Percentiles rank a stretch among this genome's conserved stretches.
Evolutionary conservation across 2,329 filamentous ascomycete species (phyloP).

Genomic region (Elsinoe perseae): DNA sequence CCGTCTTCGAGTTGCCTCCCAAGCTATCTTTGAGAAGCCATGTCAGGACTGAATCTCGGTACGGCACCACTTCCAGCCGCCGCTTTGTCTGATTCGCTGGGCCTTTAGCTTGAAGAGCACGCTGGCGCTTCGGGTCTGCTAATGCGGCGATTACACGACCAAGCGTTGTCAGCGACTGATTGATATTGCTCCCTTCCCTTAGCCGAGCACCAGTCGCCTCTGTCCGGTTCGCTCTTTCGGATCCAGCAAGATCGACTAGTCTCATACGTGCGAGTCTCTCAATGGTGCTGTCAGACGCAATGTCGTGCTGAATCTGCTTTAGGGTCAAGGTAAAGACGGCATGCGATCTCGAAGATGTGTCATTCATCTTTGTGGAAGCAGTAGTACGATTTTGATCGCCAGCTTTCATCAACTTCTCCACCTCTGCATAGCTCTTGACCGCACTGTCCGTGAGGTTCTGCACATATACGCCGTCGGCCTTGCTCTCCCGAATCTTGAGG

Average conservation of each 20-base stretch:
- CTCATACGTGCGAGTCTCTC: conserved; percentile 90
- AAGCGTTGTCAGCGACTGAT: conserved; percentile 93
- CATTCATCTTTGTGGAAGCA: conserved; percentile 98
- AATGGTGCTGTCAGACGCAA: conserved; percentile 95
- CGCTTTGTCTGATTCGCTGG: conserved; percentile 38
- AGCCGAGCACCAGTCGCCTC: conserved; percentile 88
- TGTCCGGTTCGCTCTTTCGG: conserved; percentile 88
- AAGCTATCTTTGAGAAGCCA: conserved; percentile 93
- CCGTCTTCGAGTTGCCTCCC: conserved; percentile 94
- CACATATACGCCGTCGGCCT: conserved; percentile 90
- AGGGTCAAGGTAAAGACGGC: conserved; percentile 97
- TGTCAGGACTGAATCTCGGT: conserved; percentile 75
- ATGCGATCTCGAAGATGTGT: conserved; percentile 91
- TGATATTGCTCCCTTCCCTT: conserved; percentile 95
- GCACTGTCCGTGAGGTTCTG: conserved; percentile 93
- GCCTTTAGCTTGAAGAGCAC: conserved; percentile 45
- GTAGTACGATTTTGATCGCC: conserved; percentile 82
- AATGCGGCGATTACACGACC: conserved; percentile 93
- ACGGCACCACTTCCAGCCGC: conserved; percentile 61
- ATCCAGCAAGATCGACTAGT: conserved; percentile 88
- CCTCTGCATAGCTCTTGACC: conserved; percentile 77
- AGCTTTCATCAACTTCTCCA: conserved; percentile 81
- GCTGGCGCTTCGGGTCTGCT: conserved; percentile 54
- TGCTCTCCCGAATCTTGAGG: conserved; percentile 93
- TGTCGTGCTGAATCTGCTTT: conserved; percentile 96